Percentiles rank a stretch among this genome's conserved stretches.
These are phyloP conservation scores for Tetrahymena elliotti DNA, from an alignment of 73 alveolate species.

Conservation along the genomic window DNA sequence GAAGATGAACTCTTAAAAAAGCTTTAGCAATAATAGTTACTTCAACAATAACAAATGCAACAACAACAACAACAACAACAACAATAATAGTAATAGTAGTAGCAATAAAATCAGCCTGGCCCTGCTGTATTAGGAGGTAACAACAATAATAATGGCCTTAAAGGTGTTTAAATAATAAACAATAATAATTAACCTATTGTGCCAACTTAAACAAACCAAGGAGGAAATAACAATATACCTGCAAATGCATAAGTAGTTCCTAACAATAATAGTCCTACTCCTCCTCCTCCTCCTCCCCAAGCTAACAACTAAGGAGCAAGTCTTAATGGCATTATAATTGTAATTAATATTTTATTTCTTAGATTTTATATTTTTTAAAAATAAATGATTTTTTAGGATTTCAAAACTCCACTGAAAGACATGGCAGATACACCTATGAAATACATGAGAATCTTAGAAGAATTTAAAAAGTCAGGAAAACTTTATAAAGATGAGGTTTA, in stretches of 20 bases:
- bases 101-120: neutral
- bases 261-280: neutral
- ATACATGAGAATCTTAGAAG: conserved; percentile 41
- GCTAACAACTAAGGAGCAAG: neutral
- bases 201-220: conserved; percentile 12
- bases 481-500: conserved; percentile 48
- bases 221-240: conserved; percentile 31
- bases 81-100: neutral
- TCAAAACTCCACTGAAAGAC: neutral
- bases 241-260: neutral
- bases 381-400: neutral
- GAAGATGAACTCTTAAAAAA: conserved; percentile 30
- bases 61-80: neutral
- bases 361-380: neutral
- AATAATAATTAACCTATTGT: neutral
- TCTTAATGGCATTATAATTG: neutral
- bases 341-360: neutral
- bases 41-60: neutral
- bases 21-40: conserved; percentile 35
- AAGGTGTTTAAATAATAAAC: neutral
- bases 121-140: neutral
- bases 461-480: conserved; percentile 14
- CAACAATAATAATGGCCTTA: neutral
- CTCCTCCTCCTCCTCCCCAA: neutral
- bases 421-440: conserved; percentile 55